phyloP scores from a whole-genome alignment of 352 stramenopile species.

The Globisporangium polare region DNA sequence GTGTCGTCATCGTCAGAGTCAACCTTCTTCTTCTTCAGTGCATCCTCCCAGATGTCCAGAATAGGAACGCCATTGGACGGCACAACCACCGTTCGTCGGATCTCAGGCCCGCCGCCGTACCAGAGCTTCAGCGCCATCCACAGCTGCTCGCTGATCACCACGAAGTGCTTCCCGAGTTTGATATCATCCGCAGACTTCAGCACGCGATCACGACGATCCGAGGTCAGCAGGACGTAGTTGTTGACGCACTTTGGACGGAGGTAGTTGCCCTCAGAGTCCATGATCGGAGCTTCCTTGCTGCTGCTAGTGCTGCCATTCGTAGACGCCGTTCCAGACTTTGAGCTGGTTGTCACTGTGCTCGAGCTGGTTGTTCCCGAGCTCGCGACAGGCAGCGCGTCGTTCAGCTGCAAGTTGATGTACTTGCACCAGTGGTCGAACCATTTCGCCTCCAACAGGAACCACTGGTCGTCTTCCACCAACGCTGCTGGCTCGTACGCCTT shows the following conservation, averaged over 20 bases:
- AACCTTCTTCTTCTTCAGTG: conserved; percentile 60
- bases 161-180: conserved; percentile 77
- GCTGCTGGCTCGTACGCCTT: conserved; percentile 60
- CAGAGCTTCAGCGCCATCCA: conserved; percentile 90
- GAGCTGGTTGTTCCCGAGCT: conserved; percentile 19
- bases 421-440: conserved; percentile 87
- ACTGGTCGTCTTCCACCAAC: conserved; percentile 79
- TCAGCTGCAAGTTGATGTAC: conserved; percentile 48
- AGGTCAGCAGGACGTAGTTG: conserved; percentile 73
- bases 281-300: conserved; percentile 62
- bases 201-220: conserved; percentile 61
- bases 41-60: conserved; percentile 78
- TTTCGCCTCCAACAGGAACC: conserved; percentile 80
- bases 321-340: conserved; percentile 17
- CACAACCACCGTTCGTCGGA: conserved; percentile 81
- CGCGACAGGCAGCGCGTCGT: conserved; percentile 35
- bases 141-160: conserved; percentile 83
- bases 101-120: conserved; percentile 89
- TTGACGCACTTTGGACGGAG: conserved; percentile 80
- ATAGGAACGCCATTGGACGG: conserved; percentile 50
- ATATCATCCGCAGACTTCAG: conserved; percentile 74
- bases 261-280: conserved; percentile 79
- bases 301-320: conserved; percentile 24
- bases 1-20: conserved; percentile 44
- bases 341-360: conserved; percentile 11